Evolutionary conservation across 208 protist species (phyloP), one percentile per base, ranked within the genome.

Genomic region (Crithidia fasciculata): DNA sequence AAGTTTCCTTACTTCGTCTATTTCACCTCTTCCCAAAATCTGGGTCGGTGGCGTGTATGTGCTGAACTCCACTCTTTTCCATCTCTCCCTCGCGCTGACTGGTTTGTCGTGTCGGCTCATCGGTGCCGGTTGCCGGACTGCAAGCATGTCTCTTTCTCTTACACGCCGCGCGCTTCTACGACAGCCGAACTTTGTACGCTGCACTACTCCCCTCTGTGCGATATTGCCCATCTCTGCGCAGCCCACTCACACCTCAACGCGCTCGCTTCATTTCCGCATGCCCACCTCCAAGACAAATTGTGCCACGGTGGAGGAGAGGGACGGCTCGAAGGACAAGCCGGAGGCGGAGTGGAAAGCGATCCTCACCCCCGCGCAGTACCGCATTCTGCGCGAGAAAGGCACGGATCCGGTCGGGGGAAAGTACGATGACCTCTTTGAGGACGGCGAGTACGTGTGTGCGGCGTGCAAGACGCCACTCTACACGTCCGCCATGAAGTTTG

Each of bases 401-500:
- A 97, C 94, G 2, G 91, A 96, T 68, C 76, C 84, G 10, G 82
- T 78, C 10, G 78, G 81, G 37, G 92, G 91, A 0, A 59, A 59
- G 45, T 87, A 86, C 37, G 86, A 95, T 52, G 65, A 90, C 39
- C 80, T 88, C 58, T 96, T 90, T 76, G 90, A 74, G 4, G 69
- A 87, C 0, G 94, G 94, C 57, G 64, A 65, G 41, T 97, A 95
- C 70, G 72, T 78, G 56, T 97, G 94, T 62, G 89, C 87, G 3
- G 94, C 60, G 9, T 97, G 94, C 64, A 80, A 81, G 36, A 79
- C 88, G n/a, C 85, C 80, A n/a, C 81, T 97, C 15, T 97, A 96
- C 79, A 88, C 78, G 16, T 92, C 90, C 9, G 76, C 50, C 19
- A 94, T 94, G 86, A 97, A 97, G 78, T 97, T 94, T 73, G 85